Conservation (phyloP, 768 basidiomycete species). For the Phaeotremella skinneri region DNA sequence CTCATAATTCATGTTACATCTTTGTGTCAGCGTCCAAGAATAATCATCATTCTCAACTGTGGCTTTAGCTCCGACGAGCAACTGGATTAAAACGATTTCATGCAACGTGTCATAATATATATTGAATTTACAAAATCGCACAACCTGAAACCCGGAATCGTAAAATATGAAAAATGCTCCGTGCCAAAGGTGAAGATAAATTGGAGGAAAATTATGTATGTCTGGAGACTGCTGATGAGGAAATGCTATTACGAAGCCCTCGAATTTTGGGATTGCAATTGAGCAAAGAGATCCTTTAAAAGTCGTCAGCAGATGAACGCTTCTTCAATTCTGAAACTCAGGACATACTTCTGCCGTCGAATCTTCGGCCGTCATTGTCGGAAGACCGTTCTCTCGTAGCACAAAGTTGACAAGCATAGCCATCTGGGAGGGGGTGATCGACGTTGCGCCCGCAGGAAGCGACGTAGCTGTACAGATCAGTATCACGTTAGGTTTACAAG, state of each 20-base stretch:
- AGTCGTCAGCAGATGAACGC: conserved; percentile 15
- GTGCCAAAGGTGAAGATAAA: too few species aligned
- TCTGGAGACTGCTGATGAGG: background rate
- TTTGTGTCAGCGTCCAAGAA: too few species aligned
- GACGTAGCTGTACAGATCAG: conserved; percentile 11
- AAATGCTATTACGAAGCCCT: background rate
- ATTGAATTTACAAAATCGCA: too few species aligned
- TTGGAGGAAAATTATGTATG: too few species aligned
- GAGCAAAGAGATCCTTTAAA: conserved; percentile 40
- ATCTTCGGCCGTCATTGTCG: conserved; percentile 19
- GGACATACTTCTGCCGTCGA: conserved; percentile 31
- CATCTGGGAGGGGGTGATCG: conserved; percentile 42
- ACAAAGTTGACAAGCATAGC: conserved; percentile 38
- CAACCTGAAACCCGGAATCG: too few species aligned
- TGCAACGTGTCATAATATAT: too few species aligned
- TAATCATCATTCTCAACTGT: too few species aligned
- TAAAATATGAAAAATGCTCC: too few species aligned
- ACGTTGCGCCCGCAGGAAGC: conserved; percentile 33
- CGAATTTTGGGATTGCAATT: conserved; percentile 39
- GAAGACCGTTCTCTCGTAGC: conserved; percentile 22
- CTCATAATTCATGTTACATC: too few species aligned
- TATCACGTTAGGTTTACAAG: background rate
- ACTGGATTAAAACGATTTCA: too few species aligned
- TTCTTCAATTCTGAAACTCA: background rate
- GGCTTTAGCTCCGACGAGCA: too few species aligned